A percentile compares a stretch with the other conserved stretches of the same genome.
phyloP scores from a whole-genome alignment of 768 basidiomycete genomes.

The Xerocomellus amylosporus region DNA sequence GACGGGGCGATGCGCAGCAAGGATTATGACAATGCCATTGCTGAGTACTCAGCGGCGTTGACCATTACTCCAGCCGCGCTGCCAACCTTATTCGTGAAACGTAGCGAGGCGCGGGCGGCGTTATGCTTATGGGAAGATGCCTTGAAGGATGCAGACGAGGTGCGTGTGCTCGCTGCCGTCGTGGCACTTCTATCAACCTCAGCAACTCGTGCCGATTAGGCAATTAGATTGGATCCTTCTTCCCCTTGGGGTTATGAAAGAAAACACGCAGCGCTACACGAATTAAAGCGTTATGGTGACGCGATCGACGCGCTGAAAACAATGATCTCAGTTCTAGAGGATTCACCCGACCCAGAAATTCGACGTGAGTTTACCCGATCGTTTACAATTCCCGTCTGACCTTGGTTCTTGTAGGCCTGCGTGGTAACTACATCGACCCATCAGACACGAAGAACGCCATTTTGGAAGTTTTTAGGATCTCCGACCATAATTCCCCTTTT shows the following conservation, averaged over 20 bases:
- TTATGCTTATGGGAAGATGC: conserved; percentile 9
- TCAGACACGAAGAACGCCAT: conserved; percentile 1
- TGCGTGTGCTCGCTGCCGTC: neutral
- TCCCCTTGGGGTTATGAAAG: conserved; percentile 17
- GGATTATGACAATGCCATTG: conserved; percentile 4
- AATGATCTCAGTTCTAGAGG: conserved; percentile 13
- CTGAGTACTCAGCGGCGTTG: conserved; percentile 14
- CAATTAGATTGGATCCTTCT: conserved; percentile 4
- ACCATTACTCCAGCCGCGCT: neutral
- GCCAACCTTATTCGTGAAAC: conserved; percentile 9
- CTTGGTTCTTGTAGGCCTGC: conserved; percentile 1
- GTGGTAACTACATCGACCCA: conserved; percentile 10
- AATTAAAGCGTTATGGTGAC: conserved; percentile 7
- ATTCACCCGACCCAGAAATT: conserved; percentile 6
- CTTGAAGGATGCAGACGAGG: conserved; percentile 19
- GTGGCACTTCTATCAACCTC: neutral
- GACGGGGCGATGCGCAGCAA: conserved; percentile 5
- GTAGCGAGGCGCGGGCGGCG: conserved; percentile 8
- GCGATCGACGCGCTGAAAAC: conserved; percentile 6
- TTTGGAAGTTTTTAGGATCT: neutral
- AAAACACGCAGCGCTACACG: conserved; percentile 12
- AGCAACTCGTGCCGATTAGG: conserved; percentile 1
- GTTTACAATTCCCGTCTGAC: neutral
- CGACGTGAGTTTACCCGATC: conserved; percentile 5
- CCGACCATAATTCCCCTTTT: neutral